These are phyloP conservation scores for Jaminaea rosea DNA, from an alignment of 1,284 basidiomycete species.

Conservation along the genomic window DNA sequence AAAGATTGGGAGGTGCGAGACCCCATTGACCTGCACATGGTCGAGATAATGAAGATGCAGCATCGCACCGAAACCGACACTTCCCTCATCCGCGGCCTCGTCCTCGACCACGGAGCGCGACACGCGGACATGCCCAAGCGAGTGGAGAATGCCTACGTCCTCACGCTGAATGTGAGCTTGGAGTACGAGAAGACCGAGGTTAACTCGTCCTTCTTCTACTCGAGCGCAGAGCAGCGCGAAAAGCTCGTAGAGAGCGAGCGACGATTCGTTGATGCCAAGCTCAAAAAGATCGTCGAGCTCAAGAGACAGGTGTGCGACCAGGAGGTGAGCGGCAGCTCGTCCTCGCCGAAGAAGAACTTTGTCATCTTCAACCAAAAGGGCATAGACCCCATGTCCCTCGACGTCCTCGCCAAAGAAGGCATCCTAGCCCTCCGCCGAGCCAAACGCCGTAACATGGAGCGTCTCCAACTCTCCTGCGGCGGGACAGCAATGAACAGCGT, in stretches of 20 bases:
- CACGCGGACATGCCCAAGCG: conserved; percentile 99
- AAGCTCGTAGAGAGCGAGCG: conserved; percentile 97
- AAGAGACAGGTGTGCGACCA: conserved; percentile 83
- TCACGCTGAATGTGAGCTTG: conserved; percentile 93
- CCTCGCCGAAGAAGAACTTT: conserved; percentile 64
- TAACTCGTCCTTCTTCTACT: conserved; percentile 99
- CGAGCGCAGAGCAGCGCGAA: conserved; percentile 93
- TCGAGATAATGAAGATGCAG: conserved; percentile 99
- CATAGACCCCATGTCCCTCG: conserved; percentile 93
- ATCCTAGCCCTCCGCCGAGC: conserved; percentile 89
- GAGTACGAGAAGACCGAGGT: conserved; percentile 99
- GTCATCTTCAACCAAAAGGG: conserved; percentile 99
- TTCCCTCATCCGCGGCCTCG: conserved; percentile 87
- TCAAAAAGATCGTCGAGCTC: conserved; percentile 92
- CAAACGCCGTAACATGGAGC: conserved; percentile 63
- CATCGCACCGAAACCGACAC: conserved; percentile 97
- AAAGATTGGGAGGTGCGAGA: conserved; percentile 39
- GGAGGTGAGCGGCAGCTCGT: conserved; percentile 20
- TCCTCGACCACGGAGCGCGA: conserved; percentile 83
- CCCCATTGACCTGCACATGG: conserved; percentile 97
- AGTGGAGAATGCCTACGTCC: conserved; percentile 88
- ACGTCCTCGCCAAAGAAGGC: conserved; percentile 92
- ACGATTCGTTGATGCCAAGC: conserved; percentile 83
- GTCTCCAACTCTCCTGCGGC: conserved; percentile 66
- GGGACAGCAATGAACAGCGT: conserved; percentile 96